phyloP scores from a whole-genome alignment of 2,329 filamentous ascomycete species.

The Escovopsis weberi region DNA sequence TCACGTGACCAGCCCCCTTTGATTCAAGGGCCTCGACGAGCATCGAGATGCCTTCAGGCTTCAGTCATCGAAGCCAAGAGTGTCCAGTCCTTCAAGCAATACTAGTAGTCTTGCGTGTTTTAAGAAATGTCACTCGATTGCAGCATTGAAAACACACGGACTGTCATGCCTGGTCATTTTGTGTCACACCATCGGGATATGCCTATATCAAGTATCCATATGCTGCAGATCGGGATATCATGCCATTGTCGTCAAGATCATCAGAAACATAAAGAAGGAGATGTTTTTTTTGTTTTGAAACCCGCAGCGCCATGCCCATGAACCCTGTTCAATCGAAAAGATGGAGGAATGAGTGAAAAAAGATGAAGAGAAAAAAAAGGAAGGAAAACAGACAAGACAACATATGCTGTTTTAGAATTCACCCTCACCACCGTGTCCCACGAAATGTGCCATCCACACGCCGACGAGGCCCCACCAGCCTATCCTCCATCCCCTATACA shows the following conservation, averaged over 20 bases:
- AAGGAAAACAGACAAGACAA: too few relatives aligned
- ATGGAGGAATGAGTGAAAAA: too few relatives aligned
- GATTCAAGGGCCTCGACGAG: not conserved
- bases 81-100: not conserved
- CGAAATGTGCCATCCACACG: constrained; percentile 54
- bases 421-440: constrained; percentile 46
- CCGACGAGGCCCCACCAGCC: constrained; percentile 66
- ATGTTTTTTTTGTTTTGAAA: constrained; percentile 8
- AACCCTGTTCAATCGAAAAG: constrained; percentile 6
- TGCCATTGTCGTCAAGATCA: not conserved
- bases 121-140: not conserved
- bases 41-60: not conserved
- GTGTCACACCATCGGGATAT: not conserved
- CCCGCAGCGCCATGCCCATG: constrained; percentile 19
- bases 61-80: too few relatives aligned
- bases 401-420: constrained; percentile 30
- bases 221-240: not conserved
- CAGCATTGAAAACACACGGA: not conserved
- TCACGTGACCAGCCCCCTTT: constrained; percentile 3
- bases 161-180: constrained; percentile 4
- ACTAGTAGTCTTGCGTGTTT: not conserved
- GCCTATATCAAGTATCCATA: not conserved
- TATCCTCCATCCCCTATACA: constrained; percentile 64
- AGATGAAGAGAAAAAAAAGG: too few relatives aligned
- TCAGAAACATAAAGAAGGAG: constrained; percentile 13